Conservation (phyloP, 805 yeast genomes). For the Debaryomyces hansenii region DNA sequence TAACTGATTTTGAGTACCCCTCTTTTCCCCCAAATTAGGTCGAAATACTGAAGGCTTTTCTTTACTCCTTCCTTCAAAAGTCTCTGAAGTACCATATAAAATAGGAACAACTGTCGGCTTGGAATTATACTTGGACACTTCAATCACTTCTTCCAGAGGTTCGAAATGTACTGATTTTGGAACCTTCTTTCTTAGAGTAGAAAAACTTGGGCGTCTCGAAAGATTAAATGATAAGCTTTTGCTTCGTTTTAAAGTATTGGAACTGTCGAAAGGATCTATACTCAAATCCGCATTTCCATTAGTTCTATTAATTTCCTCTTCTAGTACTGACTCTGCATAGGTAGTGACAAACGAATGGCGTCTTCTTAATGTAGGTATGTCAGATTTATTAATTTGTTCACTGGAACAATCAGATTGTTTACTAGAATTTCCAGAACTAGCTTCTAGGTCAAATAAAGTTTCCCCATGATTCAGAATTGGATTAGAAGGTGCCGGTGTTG, state of each 20-base stretch:
- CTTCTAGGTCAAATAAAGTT: background rate
- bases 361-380: slow-evolving; percentile 9
- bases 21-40: background rate
- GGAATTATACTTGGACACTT: too few species aligned
- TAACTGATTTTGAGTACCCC: background rate
- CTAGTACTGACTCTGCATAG: slow-evolving; percentile 1
- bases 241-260: slow-evolving; percentile 12
- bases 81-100: background rate
- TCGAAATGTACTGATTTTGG: slow-evolving; percentile 11
- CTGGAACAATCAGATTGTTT: background rate
- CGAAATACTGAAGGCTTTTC: too few species aligned
- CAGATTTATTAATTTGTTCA: slow-evolving; percentile 3
- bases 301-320: slow-evolving; percentile 5
- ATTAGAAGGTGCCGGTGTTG: background rate
- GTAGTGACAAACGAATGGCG: slow-evolving; percentile 14
- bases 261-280: slow-evolving; percentile 20
- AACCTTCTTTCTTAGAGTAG: slow-evolving; percentile 7
- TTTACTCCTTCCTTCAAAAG: background rate
- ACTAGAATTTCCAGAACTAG: slow-evolving; percentile 1
- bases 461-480: background rate
- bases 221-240: slow-evolving; percentile 14
- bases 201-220: slow-evolving; percentile 9
- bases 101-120: background rate
- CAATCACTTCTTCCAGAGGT: too few species aligned
- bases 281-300: slow-evolving; percentile 14